Conservation (phyloP, 495 filamentous ascomycete species). For the Neurospora sp. region DNA sequence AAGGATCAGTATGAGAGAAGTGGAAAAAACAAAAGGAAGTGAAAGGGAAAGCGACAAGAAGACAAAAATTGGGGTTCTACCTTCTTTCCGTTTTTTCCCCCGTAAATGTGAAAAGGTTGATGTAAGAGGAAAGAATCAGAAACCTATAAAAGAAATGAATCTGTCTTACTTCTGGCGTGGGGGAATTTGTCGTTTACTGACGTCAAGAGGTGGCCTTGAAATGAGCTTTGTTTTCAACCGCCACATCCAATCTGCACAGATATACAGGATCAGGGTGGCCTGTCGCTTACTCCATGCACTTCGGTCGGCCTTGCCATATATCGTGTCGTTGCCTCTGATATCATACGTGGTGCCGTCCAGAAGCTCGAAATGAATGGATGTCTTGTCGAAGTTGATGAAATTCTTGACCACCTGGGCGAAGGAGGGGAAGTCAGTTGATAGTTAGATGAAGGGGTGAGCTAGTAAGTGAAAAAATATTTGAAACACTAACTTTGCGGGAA, state of each 20-base stretch:
- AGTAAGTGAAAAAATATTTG: neutral
- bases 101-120: neutral
- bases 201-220: no score
- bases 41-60: neutral
- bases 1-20: neutral
- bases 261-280: neutral
- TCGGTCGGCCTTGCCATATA: neutral
- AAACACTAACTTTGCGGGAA: neutral
- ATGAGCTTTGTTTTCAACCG: no score
- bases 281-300: neutral
- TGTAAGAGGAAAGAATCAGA: no score
- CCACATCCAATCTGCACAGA: no score
- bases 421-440: neutral
- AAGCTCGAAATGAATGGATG: neutral
- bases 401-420: neutral
- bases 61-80: neutral
- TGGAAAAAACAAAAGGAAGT: neutral
- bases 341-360: neutral
- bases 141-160: no score
- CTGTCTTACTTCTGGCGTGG: no score
- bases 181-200: no score
- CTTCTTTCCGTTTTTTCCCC: neutral
- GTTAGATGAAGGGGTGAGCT: neutral
- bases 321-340: neutral
- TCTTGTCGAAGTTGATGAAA: neutral